Evolutionary conservation across 1,284 basidiomycete species (phyloP).

Genomic region (Cutaneotrichosporon sp.): DNA sequence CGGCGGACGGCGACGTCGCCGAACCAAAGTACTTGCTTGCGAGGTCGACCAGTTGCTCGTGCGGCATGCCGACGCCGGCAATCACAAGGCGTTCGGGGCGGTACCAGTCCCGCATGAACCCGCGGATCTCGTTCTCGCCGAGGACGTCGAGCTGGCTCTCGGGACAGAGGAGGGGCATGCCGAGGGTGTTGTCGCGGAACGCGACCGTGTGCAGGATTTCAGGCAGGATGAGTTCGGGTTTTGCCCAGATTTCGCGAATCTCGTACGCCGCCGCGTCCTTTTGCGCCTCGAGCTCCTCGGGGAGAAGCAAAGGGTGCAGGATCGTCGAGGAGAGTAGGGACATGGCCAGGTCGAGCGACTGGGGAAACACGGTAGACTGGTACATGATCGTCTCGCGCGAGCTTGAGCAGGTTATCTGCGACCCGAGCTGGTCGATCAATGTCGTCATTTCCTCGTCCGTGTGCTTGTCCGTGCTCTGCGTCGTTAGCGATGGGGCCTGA

Average conservation of each 20-base stretch:
- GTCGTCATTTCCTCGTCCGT: conserved; percentile 67
- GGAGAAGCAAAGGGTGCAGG: conserved; percentile 67
- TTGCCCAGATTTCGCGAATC: conserved; percentile 76
- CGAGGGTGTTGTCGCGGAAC: conserved; percentile 71
- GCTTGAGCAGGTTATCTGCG: conserved; percentile 86
- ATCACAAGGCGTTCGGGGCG: conserved; percentile 88
- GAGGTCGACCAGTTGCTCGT: conserved; percentile 79
- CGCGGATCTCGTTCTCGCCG: conserved; percentile 60
- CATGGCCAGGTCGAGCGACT: conserved; percentile 73
- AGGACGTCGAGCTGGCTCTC: conserved; percentile 73
- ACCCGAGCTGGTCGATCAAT: conserved; percentile 79
- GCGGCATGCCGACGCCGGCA: conserved; percentile 86
- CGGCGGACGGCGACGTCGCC: conserved; percentile 51
- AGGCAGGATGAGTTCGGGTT: conserved; percentile 93
- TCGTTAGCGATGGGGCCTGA: no score
- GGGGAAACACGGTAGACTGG: conserved; percentile 89
- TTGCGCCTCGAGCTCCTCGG: conserved; percentile 77
- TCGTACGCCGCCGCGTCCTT: conserved; percentile 89
- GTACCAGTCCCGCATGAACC: conserved; percentile 78
- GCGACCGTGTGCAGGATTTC: conserved; percentile 85
- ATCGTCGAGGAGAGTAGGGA: conserved; percentile 89
- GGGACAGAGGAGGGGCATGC: conserved; percentile 84
- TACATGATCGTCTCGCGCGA: conserved; percentile 96
- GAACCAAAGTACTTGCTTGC: conserved; percentile 77
- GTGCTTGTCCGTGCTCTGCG: conserved; percentile 53